These are phyloP conservation scores for Pyrus hybrid DNA, from an alignment of 331 rosid genomes.

Conservation along the genomic window DNA sequence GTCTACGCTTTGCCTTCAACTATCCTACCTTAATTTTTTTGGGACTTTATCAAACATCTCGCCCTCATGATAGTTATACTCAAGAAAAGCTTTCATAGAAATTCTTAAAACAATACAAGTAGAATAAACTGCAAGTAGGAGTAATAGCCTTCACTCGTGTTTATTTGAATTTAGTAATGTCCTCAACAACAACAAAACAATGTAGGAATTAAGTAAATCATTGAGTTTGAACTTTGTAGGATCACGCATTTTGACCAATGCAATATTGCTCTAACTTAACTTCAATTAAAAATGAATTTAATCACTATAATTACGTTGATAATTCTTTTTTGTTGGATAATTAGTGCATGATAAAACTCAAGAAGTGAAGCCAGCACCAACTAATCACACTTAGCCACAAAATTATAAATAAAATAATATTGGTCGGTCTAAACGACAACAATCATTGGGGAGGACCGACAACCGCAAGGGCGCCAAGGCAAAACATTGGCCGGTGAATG, in stretches of 20 bases:
- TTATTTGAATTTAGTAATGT: not conserved
- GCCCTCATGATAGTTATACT: not conserved
- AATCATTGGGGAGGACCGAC: conserved; percentile 27
- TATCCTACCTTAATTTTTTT: not conserved
- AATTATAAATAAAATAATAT: not conserved
- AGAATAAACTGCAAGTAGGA: too few species aligned
- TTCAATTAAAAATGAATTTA: not conserved
- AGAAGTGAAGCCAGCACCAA: conserved; percentile 4
- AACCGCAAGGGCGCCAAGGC: not conserved
- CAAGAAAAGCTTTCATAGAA: not conserved
- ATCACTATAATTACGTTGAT: not conserved
- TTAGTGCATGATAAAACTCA: conserved; percentile 7
- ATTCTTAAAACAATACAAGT: not conserved
- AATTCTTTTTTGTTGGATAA: not conserved
- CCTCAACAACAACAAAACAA: not conserved
- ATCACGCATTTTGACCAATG: not conserved
- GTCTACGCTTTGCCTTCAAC: not conserved
- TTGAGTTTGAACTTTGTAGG: not conserved
- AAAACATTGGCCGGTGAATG: conserved; percentile 14
- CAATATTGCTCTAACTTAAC: not conserved
- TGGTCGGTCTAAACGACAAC: conserved; percentile 24
- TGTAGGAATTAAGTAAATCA: not conserved
- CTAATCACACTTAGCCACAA: conserved; percentile 2
- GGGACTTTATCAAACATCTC: not conserved
- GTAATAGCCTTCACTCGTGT: not conserved